Base-by-base conservation (phyloP, 2,329 filamentous ascomycete species). In the Aspergillus carbonarius region DNA sequence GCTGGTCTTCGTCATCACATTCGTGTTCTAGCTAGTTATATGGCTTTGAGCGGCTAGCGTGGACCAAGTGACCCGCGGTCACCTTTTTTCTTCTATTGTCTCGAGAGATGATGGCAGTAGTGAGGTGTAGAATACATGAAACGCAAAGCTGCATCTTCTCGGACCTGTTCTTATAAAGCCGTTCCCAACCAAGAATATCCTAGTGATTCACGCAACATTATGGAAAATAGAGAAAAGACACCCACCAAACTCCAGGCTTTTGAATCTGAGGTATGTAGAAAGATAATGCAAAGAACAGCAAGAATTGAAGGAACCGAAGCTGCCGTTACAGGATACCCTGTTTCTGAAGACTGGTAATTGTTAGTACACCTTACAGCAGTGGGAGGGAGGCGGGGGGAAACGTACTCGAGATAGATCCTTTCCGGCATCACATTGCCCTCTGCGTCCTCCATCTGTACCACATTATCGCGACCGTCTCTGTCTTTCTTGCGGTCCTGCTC, bases 361-460 rank as follows among this genome's bases (percentile, higher is more conserved):
- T 74, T 67, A 75, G 70, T 58, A 64, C 56, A 17, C 44, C 25
- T 6, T 13, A 6, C 3, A 48, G 27, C 8, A 6, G n/a, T 20
- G 9, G 40, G 15, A 50, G 18, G 30, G 15, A 23, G 20, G 12
- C 20, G 10, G 51, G 27, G 60, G 51, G 30, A 39, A 17, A 75
- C 76, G 52, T 72, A 78, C 76, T 99, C 95, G 65, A 93, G 88
- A 75, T 97, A 99, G 55, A 99, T 93, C 82, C 96, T 96, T 79
- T 97, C 92, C 0, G 96, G 95, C 95, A 99, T 99, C 58, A 99
- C 95, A 70, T 99, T 98, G 48, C 95, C 95, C 73, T 96, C 91
- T 0, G 87, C 90, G 75, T 99, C 95, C 81, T 99, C 95, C 95
- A 99, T 99, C 81, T 99, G 92, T 51, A 98, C 91, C 9, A 99